These are phyloP conservation scores for Zygosaccharomyces sapae DNA, from an alignment of 1,139 yeast species.

Conservation along the genomic window DNA sequence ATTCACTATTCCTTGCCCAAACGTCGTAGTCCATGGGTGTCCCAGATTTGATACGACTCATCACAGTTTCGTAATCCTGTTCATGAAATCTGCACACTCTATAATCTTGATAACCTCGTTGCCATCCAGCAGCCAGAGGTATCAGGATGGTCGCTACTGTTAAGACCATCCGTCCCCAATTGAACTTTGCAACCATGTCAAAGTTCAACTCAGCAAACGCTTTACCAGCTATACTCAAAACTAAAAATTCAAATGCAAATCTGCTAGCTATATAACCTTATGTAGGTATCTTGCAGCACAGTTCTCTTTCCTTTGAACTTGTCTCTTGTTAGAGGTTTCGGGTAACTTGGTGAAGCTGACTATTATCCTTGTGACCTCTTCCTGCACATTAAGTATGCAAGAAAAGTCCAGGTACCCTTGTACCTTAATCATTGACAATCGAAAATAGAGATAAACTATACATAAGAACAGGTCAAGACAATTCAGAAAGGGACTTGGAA, in stretches of 20 bases:
- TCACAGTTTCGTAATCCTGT: constrained; percentile 19
- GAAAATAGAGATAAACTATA: background rate
- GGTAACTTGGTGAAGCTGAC: background rate
- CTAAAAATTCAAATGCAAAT: too few relatives aligned
- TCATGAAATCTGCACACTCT: constrained; percentile 25
- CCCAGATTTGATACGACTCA: constrained; percentile 29
- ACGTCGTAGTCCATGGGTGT: constrained; percentile 26
- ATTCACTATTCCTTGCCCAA: constrained; percentile 38
- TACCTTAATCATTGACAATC: constrained; percentile 1
- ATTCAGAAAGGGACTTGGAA: background rate
- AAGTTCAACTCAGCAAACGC: constrained; percentile 1
- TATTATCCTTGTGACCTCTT: background rate
- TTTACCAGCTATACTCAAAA: too few relatives aligned
- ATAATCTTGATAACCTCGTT: constrained; percentile 21
- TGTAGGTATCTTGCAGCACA: too few relatives aligned
- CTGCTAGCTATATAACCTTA: too few relatives aligned
- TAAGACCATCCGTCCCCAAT: constrained; percentile 3
- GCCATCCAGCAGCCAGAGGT: constrained; percentile 7
- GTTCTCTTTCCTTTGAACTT: background rate
- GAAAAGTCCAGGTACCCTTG: background rate
- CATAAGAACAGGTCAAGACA: background rate
- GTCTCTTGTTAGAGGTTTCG: background rate
- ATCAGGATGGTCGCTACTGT: constrained; percentile 1
- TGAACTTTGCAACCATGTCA: constrained; percentile 4
- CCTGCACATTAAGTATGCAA: background rate